Conservation (phyloP, 306 rosid species). For the Vicia villosa region DNA sequence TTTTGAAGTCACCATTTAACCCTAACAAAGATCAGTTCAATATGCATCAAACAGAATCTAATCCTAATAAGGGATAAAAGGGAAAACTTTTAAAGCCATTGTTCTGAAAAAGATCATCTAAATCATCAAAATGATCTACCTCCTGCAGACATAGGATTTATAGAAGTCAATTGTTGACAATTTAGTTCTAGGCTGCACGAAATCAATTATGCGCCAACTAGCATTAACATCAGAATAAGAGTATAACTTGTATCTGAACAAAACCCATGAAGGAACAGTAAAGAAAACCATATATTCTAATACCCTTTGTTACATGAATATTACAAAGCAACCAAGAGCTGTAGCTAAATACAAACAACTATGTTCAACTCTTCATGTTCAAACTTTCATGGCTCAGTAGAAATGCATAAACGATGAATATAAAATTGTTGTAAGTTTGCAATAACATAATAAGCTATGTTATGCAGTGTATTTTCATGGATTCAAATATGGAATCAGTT, state of each 20-base stretch:
- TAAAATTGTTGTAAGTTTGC: constrained; percentile 3
- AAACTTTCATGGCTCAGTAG: constrained; percentile 3
- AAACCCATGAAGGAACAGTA: constrained; percentile 12
- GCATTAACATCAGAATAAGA: neutral
- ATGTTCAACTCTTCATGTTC: constrained; percentile 12
- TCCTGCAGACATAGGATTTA: constrained; percentile 59
- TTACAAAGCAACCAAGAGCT: constrained; percentile 6
- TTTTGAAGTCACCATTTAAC: too few relatives aligned
- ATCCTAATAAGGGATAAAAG: too few relatives aligned
- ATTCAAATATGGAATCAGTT: too few relatives aligned
- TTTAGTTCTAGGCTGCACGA: constrained; percentile 25
- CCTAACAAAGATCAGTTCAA: too few relatives aligned
- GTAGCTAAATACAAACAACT: constrained; percentile 8
- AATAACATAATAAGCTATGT: constrained; percentile 8
- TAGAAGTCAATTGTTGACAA: constrained; percentile 28
- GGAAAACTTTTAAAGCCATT: constrained; percentile 85
- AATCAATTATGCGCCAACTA: constrained; percentile 9
- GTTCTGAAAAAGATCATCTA: constrained; percentile 52
- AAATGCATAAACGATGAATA: constrained; percentile 19
- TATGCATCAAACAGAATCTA: too few relatives aligned
- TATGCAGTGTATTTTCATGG: constrained; percentile 5
- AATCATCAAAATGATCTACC: constrained; percentile 81
- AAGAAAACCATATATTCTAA: constrained; percentile 13
- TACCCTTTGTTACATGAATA: constrained; percentile 20
- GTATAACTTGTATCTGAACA: constrained; percentile 5